phyloP scores from a whole-genome alignment of 352 stramenopile genomes.

The Phytopythium chamaehyphon region DNA sequence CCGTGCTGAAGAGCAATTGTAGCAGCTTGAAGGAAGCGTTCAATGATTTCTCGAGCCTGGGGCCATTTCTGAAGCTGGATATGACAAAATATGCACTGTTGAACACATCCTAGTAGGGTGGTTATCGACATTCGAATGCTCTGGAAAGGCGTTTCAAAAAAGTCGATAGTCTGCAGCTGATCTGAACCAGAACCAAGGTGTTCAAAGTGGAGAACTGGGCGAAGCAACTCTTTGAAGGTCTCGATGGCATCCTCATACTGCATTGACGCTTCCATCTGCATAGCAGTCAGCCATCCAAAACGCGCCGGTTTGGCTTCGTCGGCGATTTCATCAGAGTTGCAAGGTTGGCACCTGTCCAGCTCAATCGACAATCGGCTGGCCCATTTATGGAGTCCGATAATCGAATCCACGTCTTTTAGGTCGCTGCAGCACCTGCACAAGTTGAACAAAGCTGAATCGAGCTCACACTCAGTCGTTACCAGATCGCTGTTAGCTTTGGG shows the following conservation, averaged over 20 bases:
- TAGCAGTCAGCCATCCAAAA: slow-evolving; percentile 36
- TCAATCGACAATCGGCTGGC: slow-evolving; percentile 24
- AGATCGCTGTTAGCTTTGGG: slow-evolving; percentile 24
- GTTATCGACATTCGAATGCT: slow-evolving; percentile 31
- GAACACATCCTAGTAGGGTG: slow-evolving; percentile 37
- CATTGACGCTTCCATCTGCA: slow-evolving; percentile 48
- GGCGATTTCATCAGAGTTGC: slow-evolving; percentile 3
- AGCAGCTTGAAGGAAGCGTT: slow-evolving; percentile 20
- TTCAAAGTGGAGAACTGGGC: slow-evolving; percentile 16
- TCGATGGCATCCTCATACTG: slow-evolving; percentile 58
- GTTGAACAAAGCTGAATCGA: slow-evolving; percentile 41
- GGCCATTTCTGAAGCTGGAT: slow-evolving; percentile 35
- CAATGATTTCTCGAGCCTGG: slow-evolving; percentile 27
- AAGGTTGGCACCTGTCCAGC: slow-evolving; percentile 10
- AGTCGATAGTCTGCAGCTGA: slow-evolving; percentile 3
- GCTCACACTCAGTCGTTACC: slow-evolving; percentile 24
- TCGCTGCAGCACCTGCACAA: slow-evolving; percentile 41
- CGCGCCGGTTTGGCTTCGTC: slow-evolving; percentile 13
- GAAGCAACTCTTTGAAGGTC: slow-evolving; percentile 39
- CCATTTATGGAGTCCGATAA: slow-evolving; percentile 46
- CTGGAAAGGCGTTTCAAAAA: slow-evolving; percentile 24
- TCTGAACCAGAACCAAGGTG: background rate
- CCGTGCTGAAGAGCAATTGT: slow-evolving; percentile 17
- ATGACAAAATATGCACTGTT: slow-evolving; percentile 50
- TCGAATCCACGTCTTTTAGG: slow-evolving; percentile 48